phyloP scores from a whole-genome alignment of 129 eudicot species.

The Ambrosia artemisiifolia region DNA sequence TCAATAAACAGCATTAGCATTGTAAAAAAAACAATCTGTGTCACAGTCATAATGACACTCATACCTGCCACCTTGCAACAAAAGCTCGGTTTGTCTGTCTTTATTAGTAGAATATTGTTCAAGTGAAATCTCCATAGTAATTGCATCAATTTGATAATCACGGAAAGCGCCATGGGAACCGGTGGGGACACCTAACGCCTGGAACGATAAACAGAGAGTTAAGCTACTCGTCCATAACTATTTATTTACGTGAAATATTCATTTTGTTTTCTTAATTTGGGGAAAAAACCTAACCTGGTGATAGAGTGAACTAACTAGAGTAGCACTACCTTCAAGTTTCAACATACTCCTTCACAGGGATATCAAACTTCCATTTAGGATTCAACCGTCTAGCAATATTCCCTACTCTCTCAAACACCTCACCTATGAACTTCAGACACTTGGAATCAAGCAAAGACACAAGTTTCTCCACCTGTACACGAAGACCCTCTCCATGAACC shows the following conservation, averaged over 20 bases:
- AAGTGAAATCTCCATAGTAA: conserved; percentile 75
- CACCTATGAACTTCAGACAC: conserved; percentile 64
- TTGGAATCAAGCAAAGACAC: conserved; percentile 58
- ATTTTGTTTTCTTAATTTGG: not conserved
- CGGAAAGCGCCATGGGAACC: conserved; percentile 99
- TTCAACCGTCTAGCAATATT: conserved; percentile 67
- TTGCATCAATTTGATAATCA: conserved; percentile 97
- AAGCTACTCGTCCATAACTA: not conserved
- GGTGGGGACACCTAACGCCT: conserved; percentile 96
- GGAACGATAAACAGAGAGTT: conserved; percentile 14
- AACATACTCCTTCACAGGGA: conserved; percentile 71
- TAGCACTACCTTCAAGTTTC: conserved; percentile 94
- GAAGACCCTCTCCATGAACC: conserved; percentile 75
- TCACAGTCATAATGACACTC: no score
- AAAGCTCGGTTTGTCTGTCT: conserved; percentile 50
- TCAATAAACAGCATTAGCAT: no score
- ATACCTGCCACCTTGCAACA: conserved; percentile 80
- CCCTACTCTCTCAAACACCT: conserved; percentile 51
- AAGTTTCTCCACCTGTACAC: conserved; percentile 64
- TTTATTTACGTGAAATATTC: not conserved
- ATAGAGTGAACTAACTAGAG: conserved; percentile 86
- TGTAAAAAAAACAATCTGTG: no score
- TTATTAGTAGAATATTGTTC: conserved; percentile 34
- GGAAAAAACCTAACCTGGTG: conserved; percentile 59
- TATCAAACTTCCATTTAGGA: conserved; percentile 78